A percentile compares a stretch with the other conserved stretches of the same genome.
Evolutionary conservation across 805 yeast genomes (phyloP).

Genomic region (Candida jianshihensis): DNA sequence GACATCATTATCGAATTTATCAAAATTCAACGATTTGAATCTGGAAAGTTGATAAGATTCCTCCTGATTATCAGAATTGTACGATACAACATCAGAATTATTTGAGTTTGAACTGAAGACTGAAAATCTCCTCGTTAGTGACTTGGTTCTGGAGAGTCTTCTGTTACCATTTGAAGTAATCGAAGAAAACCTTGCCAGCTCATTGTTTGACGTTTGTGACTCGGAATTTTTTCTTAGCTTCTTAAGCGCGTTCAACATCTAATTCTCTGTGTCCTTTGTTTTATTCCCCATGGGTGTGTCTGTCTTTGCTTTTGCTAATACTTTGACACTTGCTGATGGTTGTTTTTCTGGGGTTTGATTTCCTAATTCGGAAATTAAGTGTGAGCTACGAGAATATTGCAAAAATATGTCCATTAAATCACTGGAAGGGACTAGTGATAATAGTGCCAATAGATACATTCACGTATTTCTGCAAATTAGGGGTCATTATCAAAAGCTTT

Average conservation of each 20-base stretch:
- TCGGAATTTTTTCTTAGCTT: conserved; percentile 7
- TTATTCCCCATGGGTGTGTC: no score
- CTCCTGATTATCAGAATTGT: conserved; percentile 3
- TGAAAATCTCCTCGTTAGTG: conserved; percentile 12
- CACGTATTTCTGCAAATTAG: background rate
- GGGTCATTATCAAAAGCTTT: background rate
- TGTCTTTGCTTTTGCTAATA: background rate
- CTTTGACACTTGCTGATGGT: background rate
- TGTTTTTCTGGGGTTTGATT: conserved; percentile 3
- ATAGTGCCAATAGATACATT: no score
- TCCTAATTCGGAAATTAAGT: conserved; percentile 4
- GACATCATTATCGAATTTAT: conserved; percentile 14
- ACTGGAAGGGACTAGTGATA: no score
- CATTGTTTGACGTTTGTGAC: conserved; percentile 1
- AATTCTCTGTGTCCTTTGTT: no score
- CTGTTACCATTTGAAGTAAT: conserved; percentile 1
- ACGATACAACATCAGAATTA: conserved; percentile 13
- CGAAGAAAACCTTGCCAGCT: background rate
- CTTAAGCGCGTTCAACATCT: conserved; percentile 2
- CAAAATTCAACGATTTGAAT: conserved; percentile 15
- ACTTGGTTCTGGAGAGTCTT: conserved; percentile 7
- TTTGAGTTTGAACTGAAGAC: conserved; percentile 8
- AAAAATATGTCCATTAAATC: no score
- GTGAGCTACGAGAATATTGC: background rate
- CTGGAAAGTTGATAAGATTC: conserved; percentile 10